Evolutionary conservation across 352 stramenopile species (phyloP).

Genomic region (Globisporangium heterothallicum): DNA sequence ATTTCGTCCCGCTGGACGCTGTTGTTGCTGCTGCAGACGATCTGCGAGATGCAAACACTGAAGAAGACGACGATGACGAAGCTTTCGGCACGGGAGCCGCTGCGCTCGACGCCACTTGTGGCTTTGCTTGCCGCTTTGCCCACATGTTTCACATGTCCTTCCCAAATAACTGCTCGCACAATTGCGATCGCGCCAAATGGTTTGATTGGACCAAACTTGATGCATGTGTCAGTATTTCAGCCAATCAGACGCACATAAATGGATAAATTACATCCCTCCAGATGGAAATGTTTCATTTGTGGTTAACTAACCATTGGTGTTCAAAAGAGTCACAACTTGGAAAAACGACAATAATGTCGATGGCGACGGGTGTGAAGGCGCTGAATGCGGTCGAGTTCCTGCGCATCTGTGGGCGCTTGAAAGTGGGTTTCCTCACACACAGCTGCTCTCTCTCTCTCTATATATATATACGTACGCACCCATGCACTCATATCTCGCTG

Average conservation of each 20-base stretch:
- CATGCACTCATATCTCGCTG: too few relatives aligned
- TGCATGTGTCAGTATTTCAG: not conserved
- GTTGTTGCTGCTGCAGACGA: not conserved
- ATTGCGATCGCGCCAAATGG: slow-evolving; percentile 13
- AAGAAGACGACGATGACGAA: slow-evolving; percentile 1
- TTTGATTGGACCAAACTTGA: slow-evolving; percentile 30
- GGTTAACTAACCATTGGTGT: too few relatives aligned
- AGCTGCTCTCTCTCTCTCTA: not conserved
- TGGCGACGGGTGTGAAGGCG: slow-evolving; percentile 54
- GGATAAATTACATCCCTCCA: slow-evolving; percentile 4
- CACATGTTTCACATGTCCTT: slow-evolving; percentile 23
- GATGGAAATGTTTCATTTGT: not conserved
- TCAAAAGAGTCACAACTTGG: too few relatives aligned
- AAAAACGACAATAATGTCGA: slow-evolving; percentile 23
- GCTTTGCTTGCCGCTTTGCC: slow-evolving; percentile 22
- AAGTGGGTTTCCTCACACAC: slow-evolving; percentile 26
- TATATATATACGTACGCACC: not conserved
- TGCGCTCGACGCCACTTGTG: slow-evolving; percentile 2
- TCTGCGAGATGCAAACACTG: slow-evolving; percentile 6
- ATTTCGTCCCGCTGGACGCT: not conserved
- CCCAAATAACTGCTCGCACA: not conserved
- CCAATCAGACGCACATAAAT: not conserved
- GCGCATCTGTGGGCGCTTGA: slow-evolving; percentile 68
- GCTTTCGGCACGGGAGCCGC: not conserved
- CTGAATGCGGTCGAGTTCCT: slow-evolving; percentile 76